Percentiles rank a stretch among this genome's conserved stretches.
Conservation (phyloP, 139 green algal genomes). For the Diplosphaera chodatii region DNA sequence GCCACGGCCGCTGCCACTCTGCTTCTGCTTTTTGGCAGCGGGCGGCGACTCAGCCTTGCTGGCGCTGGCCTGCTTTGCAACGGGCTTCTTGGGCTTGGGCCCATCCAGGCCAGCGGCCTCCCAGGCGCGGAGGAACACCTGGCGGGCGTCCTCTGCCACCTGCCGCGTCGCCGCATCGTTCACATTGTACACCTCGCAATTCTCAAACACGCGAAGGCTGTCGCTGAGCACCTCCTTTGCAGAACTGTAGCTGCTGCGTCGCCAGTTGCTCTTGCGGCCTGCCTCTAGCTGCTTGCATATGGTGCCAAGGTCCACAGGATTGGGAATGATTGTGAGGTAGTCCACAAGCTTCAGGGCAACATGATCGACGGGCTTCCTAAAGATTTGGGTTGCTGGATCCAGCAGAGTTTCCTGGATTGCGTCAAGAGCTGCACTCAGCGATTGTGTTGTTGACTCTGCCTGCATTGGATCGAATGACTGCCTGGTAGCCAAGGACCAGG, state of each 20-base stretch:
- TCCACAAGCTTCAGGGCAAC: slow-evolving; percentile 40
- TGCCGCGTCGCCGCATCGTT: slow-evolving; percentile 15
- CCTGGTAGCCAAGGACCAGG: too few relatives aligned
- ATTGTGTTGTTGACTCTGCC: background rate
- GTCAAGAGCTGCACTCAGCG: background rate
- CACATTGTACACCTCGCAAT: slow-evolving; percentile 61
- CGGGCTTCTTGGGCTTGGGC: background rate
- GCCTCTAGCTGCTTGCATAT: slow-evolving; percentile 20
- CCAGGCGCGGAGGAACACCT: slow-evolving; percentile 26
- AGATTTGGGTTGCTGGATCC: slow-evolving; percentile 27
- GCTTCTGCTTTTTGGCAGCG: background rate
- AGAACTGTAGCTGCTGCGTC: slow-evolving; percentile 9
- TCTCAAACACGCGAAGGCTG: slow-evolving; percentile 43
- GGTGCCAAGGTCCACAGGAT: slow-evolving; percentile 47
- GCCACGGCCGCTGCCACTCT: too few relatives aligned
- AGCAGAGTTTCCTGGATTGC: slow-evolving; percentile 8
- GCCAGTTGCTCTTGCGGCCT: slow-evolving; percentile 4
- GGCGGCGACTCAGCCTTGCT: too few relatives aligned
- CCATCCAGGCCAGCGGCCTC: slow-evolving; percentile 16
- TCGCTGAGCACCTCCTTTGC: slow-evolving; percentile 29
- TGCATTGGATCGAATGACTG: background rate
- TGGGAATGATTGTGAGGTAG: slow-evolving; percentile 56
- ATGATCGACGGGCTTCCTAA: slow-evolving; percentile 52
- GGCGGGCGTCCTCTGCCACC: slow-evolving; percentile 19
- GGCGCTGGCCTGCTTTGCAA: background rate